Evolutionary conservation across 108 stramenopile genomes (phyloP).

Genomic region (Skeletonema marinoi): DNA sequence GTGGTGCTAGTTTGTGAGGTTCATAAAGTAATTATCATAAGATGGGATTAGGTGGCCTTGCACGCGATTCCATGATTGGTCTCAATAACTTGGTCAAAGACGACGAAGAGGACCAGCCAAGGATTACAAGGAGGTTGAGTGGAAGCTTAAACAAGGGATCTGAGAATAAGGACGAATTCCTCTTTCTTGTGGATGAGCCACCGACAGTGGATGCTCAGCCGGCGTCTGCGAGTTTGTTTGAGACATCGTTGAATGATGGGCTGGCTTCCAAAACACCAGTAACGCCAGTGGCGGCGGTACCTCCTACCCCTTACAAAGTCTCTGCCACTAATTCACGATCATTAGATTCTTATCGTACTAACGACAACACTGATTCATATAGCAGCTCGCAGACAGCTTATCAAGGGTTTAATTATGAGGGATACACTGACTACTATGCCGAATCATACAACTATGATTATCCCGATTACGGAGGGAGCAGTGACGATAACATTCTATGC

Average conservation of each 20-base stretch:
- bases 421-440: constrained; percentile 43
- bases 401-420: constrained; percentile 47
- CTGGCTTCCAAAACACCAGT: neutral
- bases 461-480: neutral
- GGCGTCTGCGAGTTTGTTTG: neutral
- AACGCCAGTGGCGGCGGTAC: neutral
- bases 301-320: neutral
- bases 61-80: neutral
- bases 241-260: constrained; percentile 21
- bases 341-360: constrained; percentile 7
- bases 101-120: constrained; percentile 1
- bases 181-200: neutral
- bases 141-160: neutral
- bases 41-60: constrained; percentile 10
- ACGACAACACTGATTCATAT: neutral
- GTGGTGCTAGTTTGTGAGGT: too few species aligned
- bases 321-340: constrained; percentile 16
- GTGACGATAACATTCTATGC: constrained; percentile 4
- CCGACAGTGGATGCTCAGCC: neutral
- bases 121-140: neutral
- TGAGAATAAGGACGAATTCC: neutral
- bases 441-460: constrained; percentile 20
- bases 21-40: neutral
- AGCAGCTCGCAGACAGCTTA: constrained; percentile 7
- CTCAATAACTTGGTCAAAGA: constrained; percentile 13